These are phyloP conservation scores for Sporisorium scitamineum DNA, from an alignment of 1,284 basidiomycete species.

Conservation along the genomic window DNA sequence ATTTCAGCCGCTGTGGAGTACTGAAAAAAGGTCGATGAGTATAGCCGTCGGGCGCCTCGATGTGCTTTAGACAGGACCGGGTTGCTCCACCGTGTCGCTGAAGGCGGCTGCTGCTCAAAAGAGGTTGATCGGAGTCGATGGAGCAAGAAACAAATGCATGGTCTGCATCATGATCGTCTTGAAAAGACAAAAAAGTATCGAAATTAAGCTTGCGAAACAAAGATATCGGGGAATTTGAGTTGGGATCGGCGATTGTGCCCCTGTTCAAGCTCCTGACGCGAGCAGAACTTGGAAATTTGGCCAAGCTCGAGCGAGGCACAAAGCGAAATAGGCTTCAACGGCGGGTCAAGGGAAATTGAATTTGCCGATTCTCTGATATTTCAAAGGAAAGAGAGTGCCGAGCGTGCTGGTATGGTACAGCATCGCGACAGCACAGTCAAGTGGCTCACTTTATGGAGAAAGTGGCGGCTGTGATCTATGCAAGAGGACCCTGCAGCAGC, in stretches of 20 bases:
- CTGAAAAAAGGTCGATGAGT: background rate
- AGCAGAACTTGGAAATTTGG: background rate
- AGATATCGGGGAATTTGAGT: background rate
- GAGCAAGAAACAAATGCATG: background rate
- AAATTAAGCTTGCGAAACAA: background rate
- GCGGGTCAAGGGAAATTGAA: background rate
- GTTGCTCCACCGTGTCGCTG: background rate
- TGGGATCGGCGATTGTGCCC: background rate
- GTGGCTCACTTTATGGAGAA: no score
- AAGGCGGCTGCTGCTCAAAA: background rate
- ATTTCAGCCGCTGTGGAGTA: background rate
- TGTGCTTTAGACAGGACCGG: background rate
- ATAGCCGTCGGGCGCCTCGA: background rate
- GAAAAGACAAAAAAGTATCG: background rate
- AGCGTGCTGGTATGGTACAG: background rate
- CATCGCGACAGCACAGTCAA: background rate
- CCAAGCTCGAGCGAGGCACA: background rate
- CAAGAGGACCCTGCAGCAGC: slow-evolving; percentile 23
- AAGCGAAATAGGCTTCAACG: no score
- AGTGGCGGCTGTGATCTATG: slow-evolving; percentile 8
- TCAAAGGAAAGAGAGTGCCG: background rate
- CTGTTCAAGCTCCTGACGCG: background rate
- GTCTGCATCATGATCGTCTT: background rate
- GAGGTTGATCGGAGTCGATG: background rate
- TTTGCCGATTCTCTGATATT: background rate